These are phyloP conservation scores for Dioszegia aurantiaca DNA, from an alignment of 768 basidiomycete genomes.

Conservation along the genomic window DNA sequence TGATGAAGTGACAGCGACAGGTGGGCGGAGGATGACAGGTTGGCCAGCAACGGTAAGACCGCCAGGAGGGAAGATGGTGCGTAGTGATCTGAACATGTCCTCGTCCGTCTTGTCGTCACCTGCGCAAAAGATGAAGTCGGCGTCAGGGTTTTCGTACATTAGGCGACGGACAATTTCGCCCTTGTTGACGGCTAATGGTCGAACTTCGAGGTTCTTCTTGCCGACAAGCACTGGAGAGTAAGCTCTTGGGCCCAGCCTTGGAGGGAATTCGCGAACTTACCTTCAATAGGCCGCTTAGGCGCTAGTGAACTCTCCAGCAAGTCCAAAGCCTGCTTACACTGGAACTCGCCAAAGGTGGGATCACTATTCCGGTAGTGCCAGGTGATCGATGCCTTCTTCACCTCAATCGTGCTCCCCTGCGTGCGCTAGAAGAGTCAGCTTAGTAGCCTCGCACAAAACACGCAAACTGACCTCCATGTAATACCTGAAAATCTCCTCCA, in stretches of 20 bases:
- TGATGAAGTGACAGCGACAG: conserved; percentile 58
- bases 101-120: conserved; percentile 99
- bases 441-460: background rate
- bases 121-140: conserved; percentile 94
- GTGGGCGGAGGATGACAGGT: conserved; percentile 54
- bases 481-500: conserved; percentile 90
- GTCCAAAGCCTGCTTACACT: conserved; percentile 95
- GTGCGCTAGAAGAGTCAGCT: conserved; percentile 60
- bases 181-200: conserved; percentile 94
- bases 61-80: conserved; percentile 59
- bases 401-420: conserved; percentile 91
- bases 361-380: conserved; percentile 95
- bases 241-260: too few species aligned
- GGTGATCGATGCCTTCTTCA: conserved; percentile 95
- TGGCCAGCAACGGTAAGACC: conserved; percentile 42
- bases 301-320: conserved; percentile 90
- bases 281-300: conserved; percentile 90
- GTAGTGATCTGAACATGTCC: conserved; percentile 95
- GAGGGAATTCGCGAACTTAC: conserved; percentile 58
- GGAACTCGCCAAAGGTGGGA: conserved; percentile 93
- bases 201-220: conserved; percentile 97
- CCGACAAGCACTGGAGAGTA: conserved; percentile 74
- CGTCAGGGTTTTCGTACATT: conserved; percentile 85
- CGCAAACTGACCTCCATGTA: conserved; percentile 75
- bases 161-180: conserved; percentile 97